phyloP scores from a whole-genome alignment of 208 protist species.

The Vickermania ingenoplastis region DNA sequence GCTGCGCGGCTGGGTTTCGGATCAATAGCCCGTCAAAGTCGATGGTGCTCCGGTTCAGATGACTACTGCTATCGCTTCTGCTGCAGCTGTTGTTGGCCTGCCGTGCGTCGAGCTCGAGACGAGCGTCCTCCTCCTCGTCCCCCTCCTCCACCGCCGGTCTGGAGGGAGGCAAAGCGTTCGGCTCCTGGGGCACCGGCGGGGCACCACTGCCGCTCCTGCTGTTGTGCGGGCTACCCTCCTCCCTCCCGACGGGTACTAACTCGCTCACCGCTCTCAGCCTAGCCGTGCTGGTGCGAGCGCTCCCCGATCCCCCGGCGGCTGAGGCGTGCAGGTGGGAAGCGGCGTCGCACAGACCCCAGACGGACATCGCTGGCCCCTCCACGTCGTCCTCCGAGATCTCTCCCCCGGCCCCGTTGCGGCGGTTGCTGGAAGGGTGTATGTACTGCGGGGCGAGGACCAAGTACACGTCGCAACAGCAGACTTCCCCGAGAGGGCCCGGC shows the following conservation, averaged over 20 bases:
- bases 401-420: no score
- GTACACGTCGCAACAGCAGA: conserved; percentile 7
- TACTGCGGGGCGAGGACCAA: conserved; percentile 1
- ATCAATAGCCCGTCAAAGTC: not conserved
- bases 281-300: not conserved
- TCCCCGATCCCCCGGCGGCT: not conserved
- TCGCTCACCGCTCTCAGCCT: not conserved
- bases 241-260: not conserved
- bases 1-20: not conserved
- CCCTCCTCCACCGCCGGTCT: not conserved
- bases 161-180: no score
- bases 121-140: not conserved
- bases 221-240: not conserved
- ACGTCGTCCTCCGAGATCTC: not conserved
- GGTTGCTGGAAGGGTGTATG: no score
- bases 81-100: no score
- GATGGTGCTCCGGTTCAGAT: not conserved
- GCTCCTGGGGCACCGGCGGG: not conserved
- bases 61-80: not conserved
- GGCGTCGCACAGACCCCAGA: not conserved
- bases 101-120: no score
- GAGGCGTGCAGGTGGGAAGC: not conserved
- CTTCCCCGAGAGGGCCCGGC: conserved; percentile 2
- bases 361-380: not conserved
- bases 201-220: not conserved